Base-by-base conservation (phyloP, 2,329 filamentous ascomycete species). In the Diaporthe sp. region DNA sequence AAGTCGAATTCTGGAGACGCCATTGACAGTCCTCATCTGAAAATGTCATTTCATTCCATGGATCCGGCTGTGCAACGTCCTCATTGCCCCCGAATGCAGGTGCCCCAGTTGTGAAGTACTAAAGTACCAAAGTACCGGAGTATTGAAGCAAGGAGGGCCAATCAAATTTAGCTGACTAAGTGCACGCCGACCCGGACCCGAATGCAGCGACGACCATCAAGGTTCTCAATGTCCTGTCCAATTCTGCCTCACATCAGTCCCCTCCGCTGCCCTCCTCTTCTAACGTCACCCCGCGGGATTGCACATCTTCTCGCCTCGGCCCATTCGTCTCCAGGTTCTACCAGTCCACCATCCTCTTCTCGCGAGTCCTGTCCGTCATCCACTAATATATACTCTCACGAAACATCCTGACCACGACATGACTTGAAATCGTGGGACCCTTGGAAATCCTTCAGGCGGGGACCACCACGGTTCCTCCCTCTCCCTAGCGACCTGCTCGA, bases 251-350 rank as follows among this genome's bases (percentile, higher is more conserved):
- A 22, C 54, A 28, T 68, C 72, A 28, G 22, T 55, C 25, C 72
- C 73, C n/a, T 75, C 64, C 71, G 58, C 64, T 45, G 75, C 35
- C 35, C 71, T 55, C 57, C 52, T 61, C 54, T 67, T n/a, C 25
- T 28, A 54, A 13, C 64, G n/a, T 40, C 47, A 52, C 64, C 64
- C 64, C 64, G 64, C 64, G n/a, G 47, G 33, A 54, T 68, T 30
- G 33, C 64, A 7, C 64, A 40, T 19, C 47, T 68, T 47, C 50
- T 68, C 30, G 64, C 45, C 64, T 15, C 45, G n/a, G 64, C 33
- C 35, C 47, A 52, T 30, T 54, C 33, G 22, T 54, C 33, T 35
- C 64, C 47, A 68, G 38, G 15, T 45, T 30, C 19, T 19, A 4
- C 10, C 47, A 10, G 64, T 40, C 47, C 22, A 13, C 42, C 33